Evolutionary conservation across 73 alveolate species (phyloP), one percentile per base, ranked within the genome.

Genomic region (Paramecium sonneborni): DNA sequence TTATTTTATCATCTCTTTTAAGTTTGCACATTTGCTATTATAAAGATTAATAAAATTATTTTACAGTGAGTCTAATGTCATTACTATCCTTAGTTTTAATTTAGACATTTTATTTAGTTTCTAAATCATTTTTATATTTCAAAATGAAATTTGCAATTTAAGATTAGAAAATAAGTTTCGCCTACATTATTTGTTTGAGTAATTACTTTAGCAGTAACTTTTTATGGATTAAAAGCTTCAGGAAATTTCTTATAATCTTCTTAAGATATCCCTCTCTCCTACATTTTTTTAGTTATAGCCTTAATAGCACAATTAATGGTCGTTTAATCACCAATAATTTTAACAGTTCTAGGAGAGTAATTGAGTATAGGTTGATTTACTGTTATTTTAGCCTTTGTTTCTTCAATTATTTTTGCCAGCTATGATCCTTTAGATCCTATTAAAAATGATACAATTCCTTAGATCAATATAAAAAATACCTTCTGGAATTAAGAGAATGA

Each of bases 381-480:
- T 28, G 32, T 72, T 15, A 72, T 38, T 20, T 34, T 34, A 2
- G 86, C 86, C 14, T 79, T 41, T 8, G 90, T 79, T 23, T 79
- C 90, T 46, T 79, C 34, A 3, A 44, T 41, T 3, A 79, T 79
- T 79, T 79, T 79, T 0, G 34, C 55, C 11, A 79, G 30, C 43
- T 79, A 44, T 20, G 74, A 57, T 79, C 90, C 90, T 44, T 79
- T 79, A 20, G 76, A 39, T 10, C 90, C 90, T 10, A 79, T 79
- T 28, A 79, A 79, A 79, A 30, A 79, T 15, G 90, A 44, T 79
- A 79, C 90, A 43, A 79, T 79, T 23, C 90, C 90, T 79, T n/a
- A 79, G 20, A 30, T 23, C 14, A 11, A 30, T 20, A 26, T 20
- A 2, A 20, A 12, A 37, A 23, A 39, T 79, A 79, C 90, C 90